phyloP scores from a whole-genome alignment of 768 basidiomycete genomes.

The Fomitopsis pulvina region DNA sequence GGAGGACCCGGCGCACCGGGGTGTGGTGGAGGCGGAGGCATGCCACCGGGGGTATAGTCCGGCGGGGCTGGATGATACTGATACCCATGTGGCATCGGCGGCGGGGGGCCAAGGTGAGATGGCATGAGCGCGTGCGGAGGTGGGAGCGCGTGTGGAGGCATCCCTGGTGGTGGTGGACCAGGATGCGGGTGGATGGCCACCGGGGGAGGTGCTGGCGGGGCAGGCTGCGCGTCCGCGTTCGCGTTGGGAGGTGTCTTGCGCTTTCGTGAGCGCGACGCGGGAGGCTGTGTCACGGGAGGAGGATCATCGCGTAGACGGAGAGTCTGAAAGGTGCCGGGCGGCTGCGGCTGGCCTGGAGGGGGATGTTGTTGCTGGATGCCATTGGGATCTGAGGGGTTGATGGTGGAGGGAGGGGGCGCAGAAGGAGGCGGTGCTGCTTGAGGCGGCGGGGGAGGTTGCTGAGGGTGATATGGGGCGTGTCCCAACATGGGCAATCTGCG shows the following conservation, averaged over 20 bases:
- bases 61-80: constrained; percentile 38
- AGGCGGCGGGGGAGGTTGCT: constrained; percentile 18
- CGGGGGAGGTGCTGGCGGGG: constrained; percentile 25
- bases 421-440: constrained; percentile 13
- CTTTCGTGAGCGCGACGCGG: constrained; percentile 47
- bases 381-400: constrained; percentile 9
- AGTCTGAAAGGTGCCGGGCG: constrained; percentile 21
- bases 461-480: constrained; percentile 22
- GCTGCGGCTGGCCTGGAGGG: constrained; percentile 13
- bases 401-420: constrained; percentile 11
- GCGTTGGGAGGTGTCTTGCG: constrained; percentile 59
- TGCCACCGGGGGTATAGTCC: constrained; percentile 51
- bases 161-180: constrained; percentile 32
- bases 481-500: constrained; percentile 26
- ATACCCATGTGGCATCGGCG: constrained; percentile 27
- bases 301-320: constrained; percentile 64
- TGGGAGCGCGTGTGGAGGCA: constrained; percentile 32
- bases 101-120: constrained; percentile 19
- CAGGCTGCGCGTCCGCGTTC: constrained; percentile 9
- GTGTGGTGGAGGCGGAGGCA: constrained; percentile 25
- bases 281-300: constrained; percentile 28
- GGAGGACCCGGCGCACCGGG: constrained; percentile 19
- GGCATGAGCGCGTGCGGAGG: constrained; percentile 29
- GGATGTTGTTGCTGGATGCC: constrained; percentile 9
- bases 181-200: constrained; percentile 28